Percentiles rank a stretch among this genome's conserved stretches.
These are phyloP conservation scores for Claviceps digitariae DNA, from an alignment of 2,329 filamentous ascomycete species.

Conservation along the genomic window DNA sequence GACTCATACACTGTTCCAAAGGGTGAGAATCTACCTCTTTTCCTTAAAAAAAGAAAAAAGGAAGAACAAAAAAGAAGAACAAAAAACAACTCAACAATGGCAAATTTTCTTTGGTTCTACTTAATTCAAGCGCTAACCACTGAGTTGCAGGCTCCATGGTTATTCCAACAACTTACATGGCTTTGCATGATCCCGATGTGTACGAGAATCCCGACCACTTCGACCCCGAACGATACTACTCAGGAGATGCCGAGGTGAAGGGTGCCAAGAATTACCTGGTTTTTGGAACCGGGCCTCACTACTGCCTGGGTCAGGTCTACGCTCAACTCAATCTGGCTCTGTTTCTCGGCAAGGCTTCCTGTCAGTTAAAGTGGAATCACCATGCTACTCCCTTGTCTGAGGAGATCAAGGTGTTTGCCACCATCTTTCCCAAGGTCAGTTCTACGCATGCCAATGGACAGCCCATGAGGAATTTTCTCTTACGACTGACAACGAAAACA, in stretches of 20 bases:
- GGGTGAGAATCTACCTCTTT: constrained; percentile 31
- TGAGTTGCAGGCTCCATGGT: constrained; percentile 62
- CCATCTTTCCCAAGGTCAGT: constrained; percentile 88
- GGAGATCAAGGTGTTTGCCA: constrained; percentile 96
- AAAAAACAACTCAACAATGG: background rate
- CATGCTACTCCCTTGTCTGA: constrained; percentile 72
- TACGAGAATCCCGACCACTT: constrained; percentile 83
- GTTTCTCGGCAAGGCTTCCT: constrained; percentile 79
- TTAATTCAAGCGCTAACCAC: background rate
- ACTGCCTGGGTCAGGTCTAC: constrained; percentile 90
- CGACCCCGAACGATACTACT: constrained; percentile 84
- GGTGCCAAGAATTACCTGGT: constrained; percentile 90
- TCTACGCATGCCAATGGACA: background rate
- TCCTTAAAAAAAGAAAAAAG: too few species aligned
- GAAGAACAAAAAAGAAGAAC: too few species aligned
- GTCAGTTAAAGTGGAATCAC: constrained; percentile 83
- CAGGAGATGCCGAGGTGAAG: constrained; percentile 74
- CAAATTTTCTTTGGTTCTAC: background rate
- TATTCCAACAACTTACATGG: constrained; percentile 79
- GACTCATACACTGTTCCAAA: constrained; percentile 85
- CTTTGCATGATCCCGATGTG: constrained; percentile 82
- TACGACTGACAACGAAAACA: constrained; percentile 18
- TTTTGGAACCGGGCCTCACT: constrained; percentile 90
- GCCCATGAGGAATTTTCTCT: background rate
- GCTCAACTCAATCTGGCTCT: constrained; percentile 79